Base-by-base conservation (phyloP, 805 yeast species). In the Nakazawaea holstii region DNA sequence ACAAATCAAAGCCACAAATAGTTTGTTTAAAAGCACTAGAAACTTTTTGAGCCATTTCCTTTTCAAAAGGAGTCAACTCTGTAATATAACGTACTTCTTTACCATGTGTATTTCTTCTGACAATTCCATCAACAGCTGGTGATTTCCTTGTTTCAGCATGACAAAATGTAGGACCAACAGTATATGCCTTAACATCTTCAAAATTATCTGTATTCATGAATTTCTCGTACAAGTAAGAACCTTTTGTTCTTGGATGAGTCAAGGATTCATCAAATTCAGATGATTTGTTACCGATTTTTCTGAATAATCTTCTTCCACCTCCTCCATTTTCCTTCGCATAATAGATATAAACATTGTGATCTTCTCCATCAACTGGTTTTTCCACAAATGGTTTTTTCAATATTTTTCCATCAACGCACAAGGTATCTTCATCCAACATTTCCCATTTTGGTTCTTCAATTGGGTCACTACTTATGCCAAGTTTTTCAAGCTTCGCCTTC, bases 121-220 rank as follows among this genome's bases (percentile, higher is more conserved):
- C 99, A 49, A 94, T 87, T 41, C 99, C 99, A 68, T 94, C 99
- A n/a, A 94, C 99, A 3, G 94, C 99, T 1, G 99, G 99, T 0
- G 97, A 89, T 64, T 94, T 94, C 59, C 99, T 77, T 1, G 99
- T 94, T 62, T 94, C 99, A 0, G 99, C 99, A 65, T 94, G 99
- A 62, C 99, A 94, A 60, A 78, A 94, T 15, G 70, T 70, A 2
- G 84, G 80, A 1, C 99, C 98, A 4, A 94, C 98, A 1, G 99
- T 94, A 64, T 94, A 94, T 0, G 98, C 98, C 67, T 94, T 94
- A 52, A 94, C 99, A 65, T 94, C 99, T 68, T 94, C 99, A 59
- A 90, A 91, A 62, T 94, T 94, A 64, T 94, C 97, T 2, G 99
- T 92, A 62, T 94, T 97, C 92, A 94, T 90, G 58, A 94, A 94